These are phyloP conservation scores for Pythium pyrilobum DNA, from an alignment of 352 stramenopile genomes.

Conservation along the genomic window DNA sequence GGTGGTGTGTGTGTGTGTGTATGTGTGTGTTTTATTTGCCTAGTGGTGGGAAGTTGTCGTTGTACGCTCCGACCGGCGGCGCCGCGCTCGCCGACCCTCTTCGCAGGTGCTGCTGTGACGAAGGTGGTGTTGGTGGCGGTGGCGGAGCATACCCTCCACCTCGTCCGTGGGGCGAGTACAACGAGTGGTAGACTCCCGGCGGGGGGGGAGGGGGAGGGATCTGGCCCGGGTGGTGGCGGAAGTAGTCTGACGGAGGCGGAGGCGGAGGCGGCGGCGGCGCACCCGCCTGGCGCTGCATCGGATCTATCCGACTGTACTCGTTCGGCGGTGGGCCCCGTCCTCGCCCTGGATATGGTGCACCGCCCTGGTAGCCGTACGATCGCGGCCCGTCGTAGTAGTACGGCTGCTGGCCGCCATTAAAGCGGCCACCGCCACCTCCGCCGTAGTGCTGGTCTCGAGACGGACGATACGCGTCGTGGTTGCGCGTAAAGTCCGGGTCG, in stretches of 20 bases:
- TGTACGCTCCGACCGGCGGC: slow-evolving; percentile 29
- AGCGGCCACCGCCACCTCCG: slow-evolving; percentile 1
- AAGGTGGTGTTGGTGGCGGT: slow-evolving; percentile 3
- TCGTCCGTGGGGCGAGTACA: slow-evolving; percentile 16
- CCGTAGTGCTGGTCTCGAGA: slow-evolving; percentile 15
- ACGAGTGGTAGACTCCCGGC: slow-evolving; percentile 3
- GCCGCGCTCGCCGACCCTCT: slow-evolving; percentile 13
- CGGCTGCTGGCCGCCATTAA: not conserved
- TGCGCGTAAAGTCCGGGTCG: slow-evolving; percentile 89
- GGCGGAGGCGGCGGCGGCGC: slow-evolving; percentile 6
- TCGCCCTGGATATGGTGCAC: slow-evolving; percentile 4
- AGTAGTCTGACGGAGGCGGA: slow-evolving; percentile 12
- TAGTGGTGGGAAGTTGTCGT: slow-evolving; percentile 71
- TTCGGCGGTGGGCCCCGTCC: not conserved
- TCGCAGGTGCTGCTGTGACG: slow-evolving; percentile 21
- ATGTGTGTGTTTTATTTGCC: slow-evolving; percentile 24
- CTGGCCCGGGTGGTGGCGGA: slow-evolving; percentile 2
- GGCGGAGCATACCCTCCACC: slow-evolving; percentile 10
- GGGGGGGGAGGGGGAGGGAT: slow-evolving; percentile 3
- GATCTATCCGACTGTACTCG: slow-evolving; percentile 22
- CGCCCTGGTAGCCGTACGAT: slow-evolving; percentile 10
- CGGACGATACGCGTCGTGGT: slow-evolving; percentile 64
- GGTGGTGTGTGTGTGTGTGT: not conserved
- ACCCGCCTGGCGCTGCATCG: not conserved
- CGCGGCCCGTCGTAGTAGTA: slow-evolving; percentile 16